Evolutionary conservation across 495 filamentous ascomycete species (phyloP).

Genomic region (Immersiella caudata): DNA sequence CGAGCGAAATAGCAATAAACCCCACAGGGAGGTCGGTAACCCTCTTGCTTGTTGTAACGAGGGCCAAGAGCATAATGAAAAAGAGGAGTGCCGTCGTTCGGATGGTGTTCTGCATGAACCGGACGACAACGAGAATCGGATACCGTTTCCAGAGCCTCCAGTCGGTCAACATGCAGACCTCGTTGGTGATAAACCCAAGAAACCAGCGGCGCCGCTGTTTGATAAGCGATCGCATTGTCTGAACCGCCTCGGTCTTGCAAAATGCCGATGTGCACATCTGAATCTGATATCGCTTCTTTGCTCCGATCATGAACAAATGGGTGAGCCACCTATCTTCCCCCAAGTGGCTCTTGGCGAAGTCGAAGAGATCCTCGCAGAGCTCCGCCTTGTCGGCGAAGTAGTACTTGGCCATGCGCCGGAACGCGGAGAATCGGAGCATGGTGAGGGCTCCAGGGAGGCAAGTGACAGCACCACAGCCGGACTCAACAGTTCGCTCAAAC

Average conservation of each 20-base stretch:
- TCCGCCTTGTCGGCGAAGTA: slow-evolving; percentile 98
- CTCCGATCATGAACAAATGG: slow-evolving; percentile 98
- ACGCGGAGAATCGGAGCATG: slow-evolving; percentile 94
- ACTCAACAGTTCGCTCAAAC: slow-evolving; percentile 96
- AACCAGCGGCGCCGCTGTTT: slow-evolving; percentile 98
- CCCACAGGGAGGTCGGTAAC: slow-evolving; percentile 81
- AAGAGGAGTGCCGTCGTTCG: slow-evolving; percentile 93
- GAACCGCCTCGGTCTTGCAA: slow-evolving; percentile 97
- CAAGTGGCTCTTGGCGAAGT: slow-evolving; percentile 93
- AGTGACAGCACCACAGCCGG: slow-evolving; percentile 91
- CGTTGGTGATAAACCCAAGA: slow-evolving; percentile 96
- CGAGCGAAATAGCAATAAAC: slow-evolving; percentile 93
- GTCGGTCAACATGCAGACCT: slow-evolving; percentile 98
- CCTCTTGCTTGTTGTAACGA: slow-evolving; percentile 81
- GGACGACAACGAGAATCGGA: slow-evolving; percentile 82
- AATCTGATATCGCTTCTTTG: slow-evolving; percentile 89
- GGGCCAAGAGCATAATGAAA: slow-evolving; percentile 89
- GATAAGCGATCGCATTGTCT: slow-evolving; percentile 80
- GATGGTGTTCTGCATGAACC: slow-evolving; percentile 96
- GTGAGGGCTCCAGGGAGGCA: slow-evolving; percentile 94
- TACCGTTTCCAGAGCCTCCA: slow-evolving; percentile 88
- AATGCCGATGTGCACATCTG: slow-evolving; percentile 97
- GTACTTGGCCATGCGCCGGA: slow-evolving; percentile 96
- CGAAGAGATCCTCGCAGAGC: slow-evolving; percentile 94
- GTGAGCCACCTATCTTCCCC: slow-evolving; percentile 98